Conservation (phyloP, 1,284 basidiomycete species). For the Ceratobasidium sp. region DNA sequence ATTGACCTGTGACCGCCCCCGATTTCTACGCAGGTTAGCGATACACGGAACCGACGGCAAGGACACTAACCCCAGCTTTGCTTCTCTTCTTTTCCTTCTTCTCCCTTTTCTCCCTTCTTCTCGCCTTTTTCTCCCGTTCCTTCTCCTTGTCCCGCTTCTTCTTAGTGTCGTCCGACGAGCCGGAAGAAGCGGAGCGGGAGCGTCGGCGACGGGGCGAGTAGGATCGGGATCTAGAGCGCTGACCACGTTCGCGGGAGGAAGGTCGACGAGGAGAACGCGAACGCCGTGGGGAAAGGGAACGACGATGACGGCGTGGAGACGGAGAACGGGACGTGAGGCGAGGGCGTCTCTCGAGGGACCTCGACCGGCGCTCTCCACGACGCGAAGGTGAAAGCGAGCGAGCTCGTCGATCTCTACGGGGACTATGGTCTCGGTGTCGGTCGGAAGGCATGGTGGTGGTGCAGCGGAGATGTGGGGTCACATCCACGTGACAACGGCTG, state of each 20-base stretch:
- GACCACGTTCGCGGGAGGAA: constrained; percentile 8
- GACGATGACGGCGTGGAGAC: constrained; percentile 24
- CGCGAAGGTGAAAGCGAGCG: not conserved
- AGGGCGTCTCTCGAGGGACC: constrained; percentile 41
- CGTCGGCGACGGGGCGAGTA: not conserved
- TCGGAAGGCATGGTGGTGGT: constrained; percentile 13
- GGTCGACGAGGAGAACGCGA: constrained; percentile 31
- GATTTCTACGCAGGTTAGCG: constrained; percentile 56
- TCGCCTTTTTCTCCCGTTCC: constrained; percentile 58
- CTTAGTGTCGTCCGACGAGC: constrained; percentile 47
- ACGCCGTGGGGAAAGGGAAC: constrained; percentile 20
- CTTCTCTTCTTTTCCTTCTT: constrained; percentile 73
- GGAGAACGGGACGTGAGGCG: constrained; percentile 48
- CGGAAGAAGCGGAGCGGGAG: not conserved
- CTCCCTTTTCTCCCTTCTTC: constrained; percentile 62
- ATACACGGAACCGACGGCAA: constrained; percentile 27
- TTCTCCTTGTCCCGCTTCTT: constrained; percentile 61
- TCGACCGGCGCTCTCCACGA: not conserved
- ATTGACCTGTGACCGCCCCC: constrained; percentile 69
- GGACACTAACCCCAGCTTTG: constrained; percentile 53
- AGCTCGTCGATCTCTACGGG: constrained; percentile 5
- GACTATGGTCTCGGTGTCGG: not conserved
- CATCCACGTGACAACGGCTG: not conserved
- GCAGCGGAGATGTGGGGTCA: not conserved
- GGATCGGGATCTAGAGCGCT: constrained; percentile 9